Evolutionary conservation across 805 yeast genomes (phyloP), one percentile per base, ranked within the genome.

Genomic region (Candida maesae): DNA sequence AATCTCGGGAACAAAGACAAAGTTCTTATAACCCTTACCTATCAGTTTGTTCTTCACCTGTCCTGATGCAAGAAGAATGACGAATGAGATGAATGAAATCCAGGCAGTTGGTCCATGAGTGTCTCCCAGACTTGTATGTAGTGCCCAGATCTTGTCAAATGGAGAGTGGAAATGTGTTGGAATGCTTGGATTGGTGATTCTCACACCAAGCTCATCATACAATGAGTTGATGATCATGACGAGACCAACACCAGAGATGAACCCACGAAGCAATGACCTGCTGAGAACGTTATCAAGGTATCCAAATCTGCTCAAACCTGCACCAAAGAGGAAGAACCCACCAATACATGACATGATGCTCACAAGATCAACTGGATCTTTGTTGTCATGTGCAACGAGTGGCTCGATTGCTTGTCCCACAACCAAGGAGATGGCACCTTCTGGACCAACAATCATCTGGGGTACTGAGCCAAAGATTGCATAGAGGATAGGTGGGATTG

Each of bases 401-500:
- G 71, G 76, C 44, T 81, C 84, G 9, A 86, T 76, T 0, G 83
- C 78, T 52, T 84, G 91, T 2, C 96, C 96, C 19, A 84, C 79
- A 12, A 89, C 79, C 52, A 90, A 67, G 0, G 95, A 85, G 8
- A 87, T 79, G 1, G 95, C 90, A 15, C 91, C 90, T 60, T 89
- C 95, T 1, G 96, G 96, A 0, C 96, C 96, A 15, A 89, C 95
- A 29, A 88, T 79, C 83, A 89, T 78, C 44, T 81, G 82, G 0
- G 96, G 96, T 1, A 88, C 95, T 0, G 93, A 76, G 0, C 96
- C 96, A 44, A 88, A 69, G 3, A 88, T 45, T 6, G 87, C 72
- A 58, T 89, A 89, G 7, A 85, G 64, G n/a, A 83, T 64, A 0
- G 96, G 95, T 0, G 93, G 87, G 3, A 84, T 68, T 1, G 86